These are phyloP conservation scores for Strobilomyces echinocephalus DNA, from an alignment of 768 basidiomycete species.

Conservation along the genomic window DNA sequence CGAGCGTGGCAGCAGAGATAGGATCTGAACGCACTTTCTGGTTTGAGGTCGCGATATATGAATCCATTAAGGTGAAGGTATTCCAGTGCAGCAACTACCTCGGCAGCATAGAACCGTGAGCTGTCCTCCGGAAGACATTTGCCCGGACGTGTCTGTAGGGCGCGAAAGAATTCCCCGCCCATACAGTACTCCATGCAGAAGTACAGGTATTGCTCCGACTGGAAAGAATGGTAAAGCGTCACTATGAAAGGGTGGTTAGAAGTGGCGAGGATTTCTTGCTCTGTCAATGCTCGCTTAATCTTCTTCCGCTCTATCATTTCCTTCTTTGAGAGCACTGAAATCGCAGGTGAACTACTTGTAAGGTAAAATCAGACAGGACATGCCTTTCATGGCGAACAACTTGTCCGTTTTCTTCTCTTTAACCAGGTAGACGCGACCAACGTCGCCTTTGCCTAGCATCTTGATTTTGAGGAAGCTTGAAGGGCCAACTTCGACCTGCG, in stretches of 20 bases:
- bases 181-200: constrained; percentile 99
- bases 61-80: constrained; percentile 99
- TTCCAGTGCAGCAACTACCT: constrained; percentile 95
- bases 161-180: constrained; percentile 98
- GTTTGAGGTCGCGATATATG: constrained; percentile 98
- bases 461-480: constrained; percentile 95
- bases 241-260: constrained; percentile 99
- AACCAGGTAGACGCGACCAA: constrained; percentile 97
- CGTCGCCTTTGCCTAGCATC: constrained; percentile 97
- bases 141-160: constrained; percentile 91
- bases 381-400: constrained; percentile 99
- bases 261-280: constrained; percentile 97
- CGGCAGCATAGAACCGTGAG: constrained; percentile 96
- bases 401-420: constrained; percentile 96
- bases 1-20: constrained; percentile 8
- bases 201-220: constrained; percentile 95
- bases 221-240: constrained; percentile 98
- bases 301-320: constrained; percentile 99
- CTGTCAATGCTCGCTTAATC: constrained; percentile 96
- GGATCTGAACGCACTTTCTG: constrained; percentile 75
- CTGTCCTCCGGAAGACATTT: constrained; percentile 96
- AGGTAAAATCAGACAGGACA: constrained; percentile 21
- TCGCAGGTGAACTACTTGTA: constrained; percentile 18
- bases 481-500: constrained; percentile 88
- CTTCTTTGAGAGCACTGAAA: constrained; percentile 90